These are phyloP conservation scores for Pyricularia sp. DNA, from an alignment of 2,329 filamentous ascomycete genomes.

Conservation along the genomic window DNA sequence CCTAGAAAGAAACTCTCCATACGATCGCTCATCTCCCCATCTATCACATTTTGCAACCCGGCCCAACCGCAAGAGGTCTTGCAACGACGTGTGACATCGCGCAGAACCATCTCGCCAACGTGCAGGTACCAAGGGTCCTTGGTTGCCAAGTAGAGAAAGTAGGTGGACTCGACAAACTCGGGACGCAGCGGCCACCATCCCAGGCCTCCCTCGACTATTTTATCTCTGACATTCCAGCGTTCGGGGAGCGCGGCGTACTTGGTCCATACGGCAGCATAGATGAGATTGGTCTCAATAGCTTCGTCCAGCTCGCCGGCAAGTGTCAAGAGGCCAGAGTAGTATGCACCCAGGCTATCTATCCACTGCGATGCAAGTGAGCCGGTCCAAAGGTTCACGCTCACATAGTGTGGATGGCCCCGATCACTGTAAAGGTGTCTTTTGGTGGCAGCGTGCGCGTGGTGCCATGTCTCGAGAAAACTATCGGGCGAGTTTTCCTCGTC, in stretches of 20 bases:
- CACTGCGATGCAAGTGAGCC: slow-evolving; percentile 82
- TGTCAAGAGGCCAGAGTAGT: slow-evolving; percentile 80
- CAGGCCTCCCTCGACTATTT: slow-evolving; percentile 72
- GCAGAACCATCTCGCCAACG: slow-evolving; percentile 87
- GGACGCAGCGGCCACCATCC: slow-evolving; percentile 93
- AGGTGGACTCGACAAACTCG: slow-evolving; percentile 94
- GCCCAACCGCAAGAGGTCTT: slow-evolving; percentile 90
- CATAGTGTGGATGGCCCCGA: slow-evolving; percentile 77
- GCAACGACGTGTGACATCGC: slow-evolving; percentile 77
- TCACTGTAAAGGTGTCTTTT: slow-evolving; percentile 83
- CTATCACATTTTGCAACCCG: slow-evolving; percentile 69
- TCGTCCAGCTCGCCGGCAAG: slow-evolving; percentile 84
- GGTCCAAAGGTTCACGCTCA: slow-evolving; percentile 78
- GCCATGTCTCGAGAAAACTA: slow-evolving; percentile 71
- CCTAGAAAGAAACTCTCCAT: slow-evolving; percentile 99
- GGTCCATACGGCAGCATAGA: slow-evolving; percentile 90
- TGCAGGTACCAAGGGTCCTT: slow-evolving; percentile 93
- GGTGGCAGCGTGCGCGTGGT: slow-evolving; percentile 73
- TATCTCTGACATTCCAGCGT: slow-evolving; percentile 78
- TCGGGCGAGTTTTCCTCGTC: slow-evolving; percentile 59
- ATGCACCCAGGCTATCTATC: slow-evolving; percentile 93
- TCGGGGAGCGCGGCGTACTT: slow-evolving; percentile 89
- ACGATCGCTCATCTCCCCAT: slow-evolving; percentile 76
- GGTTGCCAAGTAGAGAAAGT: slow-evolving; percentile 88
- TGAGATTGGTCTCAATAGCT: slow-evolving; percentile 75